Evolutionary conservation across 2,329 filamentous ascomycete genomes (phyloP).

Genomic region (Aotearoamyces nothofagi): DNA sequence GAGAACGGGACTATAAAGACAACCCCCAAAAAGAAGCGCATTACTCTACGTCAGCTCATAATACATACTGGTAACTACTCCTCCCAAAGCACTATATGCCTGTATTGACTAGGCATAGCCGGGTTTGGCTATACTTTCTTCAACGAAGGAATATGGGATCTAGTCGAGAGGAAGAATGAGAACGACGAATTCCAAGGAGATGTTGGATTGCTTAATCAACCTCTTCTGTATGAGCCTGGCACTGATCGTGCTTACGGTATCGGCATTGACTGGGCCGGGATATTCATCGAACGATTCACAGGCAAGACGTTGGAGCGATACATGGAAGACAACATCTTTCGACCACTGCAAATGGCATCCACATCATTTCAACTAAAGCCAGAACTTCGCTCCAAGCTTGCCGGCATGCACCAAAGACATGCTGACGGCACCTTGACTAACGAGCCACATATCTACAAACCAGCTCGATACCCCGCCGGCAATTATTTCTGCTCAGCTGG

Average conservation of each 20-base stretch:
- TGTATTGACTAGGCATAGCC: constrained; percentile 17
- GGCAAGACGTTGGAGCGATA: constrained; percentile 31
- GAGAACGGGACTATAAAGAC: constrained; percentile 17
- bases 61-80: constrained; percentile 24
- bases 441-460: not conserved
- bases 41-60: constrained; percentile 39
- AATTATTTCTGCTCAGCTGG: constrained; percentile 40
- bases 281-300: constrained; percentile 29
- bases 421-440: constrained; percentile 21
- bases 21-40: constrained; percentile 24
- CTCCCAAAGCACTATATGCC: not conserved
- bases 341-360: constrained; percentile 30
- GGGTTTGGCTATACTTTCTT: constrained; percentile 41
- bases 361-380: constrained; percentile 40
- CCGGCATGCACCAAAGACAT: constrained; percentile 38
- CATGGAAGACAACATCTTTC: constrained; percentile 29
- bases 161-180: constrained; percentile 24
- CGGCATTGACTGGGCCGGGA: constrained; percentile 37
- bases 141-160: constrained; percentile 30
- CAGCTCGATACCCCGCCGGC: constrained; percentile 23
- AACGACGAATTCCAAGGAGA: constrained; percentile 40
- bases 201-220: constrained; percentile 32
- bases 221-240: constrained; percentile 48
- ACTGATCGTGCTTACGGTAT: constrained; percentile 44
- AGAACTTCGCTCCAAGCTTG: constrained; percentile 35